Evolutionary conservation across 2,329 filamentous ascomycete genomes (phyloP).

Genomic region (Ceratocystis harringtonii): DNA sequence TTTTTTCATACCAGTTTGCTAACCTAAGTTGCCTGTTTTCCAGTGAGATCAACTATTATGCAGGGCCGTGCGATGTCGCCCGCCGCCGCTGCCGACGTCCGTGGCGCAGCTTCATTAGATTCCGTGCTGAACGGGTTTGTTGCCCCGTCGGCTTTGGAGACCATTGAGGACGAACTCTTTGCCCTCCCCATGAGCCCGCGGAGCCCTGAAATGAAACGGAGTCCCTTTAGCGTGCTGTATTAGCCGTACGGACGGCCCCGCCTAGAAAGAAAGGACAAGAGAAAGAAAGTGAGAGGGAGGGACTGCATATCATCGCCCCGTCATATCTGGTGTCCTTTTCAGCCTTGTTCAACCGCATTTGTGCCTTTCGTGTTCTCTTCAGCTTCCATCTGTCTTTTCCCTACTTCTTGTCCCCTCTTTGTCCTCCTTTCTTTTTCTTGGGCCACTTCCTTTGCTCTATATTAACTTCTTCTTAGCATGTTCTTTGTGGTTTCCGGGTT

Average conservation of each 20-base stretch:
- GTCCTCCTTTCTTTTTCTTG: not conserved
- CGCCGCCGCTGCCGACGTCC: conserved; percentile 4
- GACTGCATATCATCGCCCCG: not conserved
- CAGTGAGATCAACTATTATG: conserved; percentile 16
- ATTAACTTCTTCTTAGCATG: conserved; percentile 2
- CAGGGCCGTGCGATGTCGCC: conserved; percentile 17
- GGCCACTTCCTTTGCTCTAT: not conserved
- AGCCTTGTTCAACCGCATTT: not conserved
- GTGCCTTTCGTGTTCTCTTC: not conserved
- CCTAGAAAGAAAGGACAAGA: not conserved
- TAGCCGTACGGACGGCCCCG: not conserved
- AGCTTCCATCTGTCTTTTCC: not conserved
- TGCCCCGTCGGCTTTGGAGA: not conserved
- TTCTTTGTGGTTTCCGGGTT: not conserved
- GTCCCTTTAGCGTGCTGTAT: conserved; percentile 52
- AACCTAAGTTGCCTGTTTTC: not conserved
- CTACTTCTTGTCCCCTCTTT: not conserved
- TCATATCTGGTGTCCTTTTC: not conserved
- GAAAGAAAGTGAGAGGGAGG: not conserved
- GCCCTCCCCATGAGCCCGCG: conserved; percentile 74
- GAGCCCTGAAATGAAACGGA: conserved; percentile 71
- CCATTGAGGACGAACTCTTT: conserved; percentile 65
- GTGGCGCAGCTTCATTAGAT: conserved; percentile 13
- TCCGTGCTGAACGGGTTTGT: conserved; percentile 10
- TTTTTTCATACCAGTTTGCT: not conserved